A percentile compares a stretch with the other conserved stretches of the same genome.
These are phyloP conservation scores for Haematococcus lacustris DNA, from an alignment of 139 green algal species.

Conservation along the genomic window DNA sequence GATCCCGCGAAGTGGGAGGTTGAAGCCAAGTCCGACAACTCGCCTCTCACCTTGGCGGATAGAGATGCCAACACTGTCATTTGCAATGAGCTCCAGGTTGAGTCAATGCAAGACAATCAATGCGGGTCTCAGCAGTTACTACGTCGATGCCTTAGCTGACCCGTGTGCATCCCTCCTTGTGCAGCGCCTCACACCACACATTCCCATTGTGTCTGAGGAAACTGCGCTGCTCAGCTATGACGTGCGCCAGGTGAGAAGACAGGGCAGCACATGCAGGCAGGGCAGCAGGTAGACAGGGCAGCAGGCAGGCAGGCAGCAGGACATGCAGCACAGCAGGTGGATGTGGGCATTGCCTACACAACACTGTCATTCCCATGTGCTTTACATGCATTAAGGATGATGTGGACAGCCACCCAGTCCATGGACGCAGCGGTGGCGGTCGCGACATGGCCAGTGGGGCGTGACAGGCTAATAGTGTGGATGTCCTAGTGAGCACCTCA, in stretches of 20 bases:
- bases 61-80: conserved; percentile 68
- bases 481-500: too few relatives aligned
- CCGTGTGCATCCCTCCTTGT: background rate
- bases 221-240: conserved; percentile 54
- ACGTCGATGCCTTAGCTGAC: background rate
- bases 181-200: conserved; percentile 52
- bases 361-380: too few relatives aligned
- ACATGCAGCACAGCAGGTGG: too few relatives aligned
- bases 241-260: conserved; percentile 54
- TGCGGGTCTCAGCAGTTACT: background rate
- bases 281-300: too few relatives aligned
- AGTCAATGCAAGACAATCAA: background rate
- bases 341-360: too few relatives aligned
- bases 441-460: too few relatives aligned
- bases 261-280: too few relatives aligned
- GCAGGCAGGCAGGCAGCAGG: too few relatives aligned
- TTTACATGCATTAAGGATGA: too few relatives aligned
- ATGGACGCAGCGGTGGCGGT: too few relatives aligned
- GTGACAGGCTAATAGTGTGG: too few relatives aligned
- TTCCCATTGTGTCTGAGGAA: conserved; percentile 85
- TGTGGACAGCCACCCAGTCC: too few relatives aligned
- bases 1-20: conserved; percentile 52
- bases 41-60: conserved; percentile 72
- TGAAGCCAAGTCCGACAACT: conserved; percentile 65
- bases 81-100: conserved; percentile 37